Evolutionary conservation across 129 eudicot genomes (phyloP).

Genomic region (Flaveria robusta): DNA sequence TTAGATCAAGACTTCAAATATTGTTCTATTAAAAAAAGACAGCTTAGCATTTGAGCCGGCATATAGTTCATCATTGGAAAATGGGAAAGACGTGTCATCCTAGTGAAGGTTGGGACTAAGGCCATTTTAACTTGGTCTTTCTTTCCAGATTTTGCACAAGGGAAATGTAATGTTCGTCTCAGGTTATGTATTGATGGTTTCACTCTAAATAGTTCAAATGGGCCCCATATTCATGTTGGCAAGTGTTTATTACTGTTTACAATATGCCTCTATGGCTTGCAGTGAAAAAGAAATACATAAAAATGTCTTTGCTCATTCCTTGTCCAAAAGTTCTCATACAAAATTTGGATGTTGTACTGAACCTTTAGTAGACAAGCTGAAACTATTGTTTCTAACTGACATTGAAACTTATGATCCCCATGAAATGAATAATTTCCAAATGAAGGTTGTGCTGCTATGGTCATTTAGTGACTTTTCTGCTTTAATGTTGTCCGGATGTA

Average conservation of each 20-base stretch:
- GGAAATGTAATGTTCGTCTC: background rate
- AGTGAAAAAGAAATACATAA: background rate
- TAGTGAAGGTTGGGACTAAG: background rate
- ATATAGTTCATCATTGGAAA: background rate
- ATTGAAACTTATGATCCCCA: slow-evolving; percentile 3
- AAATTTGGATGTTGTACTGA: background rate
- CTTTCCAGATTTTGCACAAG: background rate
- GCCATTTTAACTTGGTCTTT: background rate
- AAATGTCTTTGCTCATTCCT: background rate
- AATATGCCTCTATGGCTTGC: background rate
- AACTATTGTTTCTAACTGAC: background rate
- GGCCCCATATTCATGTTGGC: background rate
- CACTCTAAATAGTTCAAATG: background rate
- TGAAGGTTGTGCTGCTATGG: background rate
- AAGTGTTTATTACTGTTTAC: background rate
- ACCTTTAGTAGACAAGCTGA: background rate
- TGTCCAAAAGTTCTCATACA: background rate
- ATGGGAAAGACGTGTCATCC: background rate
- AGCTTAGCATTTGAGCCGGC: background rate
- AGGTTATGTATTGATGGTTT: background rate
- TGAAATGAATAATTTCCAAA: background rate
- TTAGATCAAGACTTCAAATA: background rate
- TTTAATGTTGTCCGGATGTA: background rate
- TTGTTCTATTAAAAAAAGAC: background rate
- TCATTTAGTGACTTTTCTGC: background rate